phyloP scores from a whole-genome alignment of 768 basidiomycete species.

The Boletales sp. region DNA sequence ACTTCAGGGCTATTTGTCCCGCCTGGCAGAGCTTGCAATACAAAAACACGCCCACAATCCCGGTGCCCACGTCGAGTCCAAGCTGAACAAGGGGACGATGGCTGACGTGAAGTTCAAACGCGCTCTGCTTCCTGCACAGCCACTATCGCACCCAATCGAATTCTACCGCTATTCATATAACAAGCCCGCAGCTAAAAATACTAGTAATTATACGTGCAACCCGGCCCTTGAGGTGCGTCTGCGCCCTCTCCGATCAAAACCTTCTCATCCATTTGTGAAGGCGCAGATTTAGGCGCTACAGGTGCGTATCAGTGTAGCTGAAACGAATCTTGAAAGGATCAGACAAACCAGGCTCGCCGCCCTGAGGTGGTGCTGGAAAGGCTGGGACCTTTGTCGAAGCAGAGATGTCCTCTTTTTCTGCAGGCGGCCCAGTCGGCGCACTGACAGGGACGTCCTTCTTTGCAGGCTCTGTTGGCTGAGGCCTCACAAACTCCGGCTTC shows the following conservation, averaged over 20 bases:
- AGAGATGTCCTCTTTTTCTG: background rate
- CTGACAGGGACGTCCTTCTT: too few relatives aligned
- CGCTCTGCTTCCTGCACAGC: background rate
- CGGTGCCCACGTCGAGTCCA: background rate
- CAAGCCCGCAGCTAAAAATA: too few relatives aligned
- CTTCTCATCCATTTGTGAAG: background rate
- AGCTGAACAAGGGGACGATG: background rate
- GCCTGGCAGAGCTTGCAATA: background rate
- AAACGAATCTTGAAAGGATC: background rate
- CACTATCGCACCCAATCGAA: background rate
- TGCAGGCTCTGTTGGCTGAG: too few relatives aligned
- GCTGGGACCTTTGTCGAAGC: background rate
- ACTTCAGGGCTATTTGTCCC: conserved; percentile 4
- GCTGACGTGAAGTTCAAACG: too few relatives aligned
- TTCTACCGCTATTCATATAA: too few relatives aligned
- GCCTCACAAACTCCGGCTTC: too few relatives aligned
- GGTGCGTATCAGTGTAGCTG: too few relatives aligned
- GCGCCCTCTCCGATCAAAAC: background rate
- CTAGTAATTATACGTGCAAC: background rate
- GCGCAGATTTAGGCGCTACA: background rate
- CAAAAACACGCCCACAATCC: background rate
- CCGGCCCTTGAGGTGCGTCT: conserved; percentile 4
- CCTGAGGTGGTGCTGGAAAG: background rate
- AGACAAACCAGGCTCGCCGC: conserved; percentile 2
- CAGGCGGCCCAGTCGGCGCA: too few relatives aligned